Evolutionary conservation across 2,329 filamentous ascomycete species (phyloP), one percentile per base, ranked within the genome.

Genomic region (Xylariales sp.): DNA sequence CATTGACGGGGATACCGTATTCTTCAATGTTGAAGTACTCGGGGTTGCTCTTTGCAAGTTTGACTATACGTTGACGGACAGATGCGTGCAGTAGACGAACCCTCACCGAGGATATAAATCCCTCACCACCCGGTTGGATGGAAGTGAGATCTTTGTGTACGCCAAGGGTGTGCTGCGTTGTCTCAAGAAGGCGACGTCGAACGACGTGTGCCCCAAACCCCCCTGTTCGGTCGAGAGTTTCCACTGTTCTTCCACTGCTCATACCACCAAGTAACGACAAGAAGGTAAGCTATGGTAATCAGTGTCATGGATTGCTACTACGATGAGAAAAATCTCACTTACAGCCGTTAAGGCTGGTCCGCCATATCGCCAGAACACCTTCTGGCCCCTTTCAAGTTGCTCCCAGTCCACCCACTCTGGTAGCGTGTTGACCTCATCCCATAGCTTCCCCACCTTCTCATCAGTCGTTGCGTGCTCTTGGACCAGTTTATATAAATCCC

Each of bases 391-490:
- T 45, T 73, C 69, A 42, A 91, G 82, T 55, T 88, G 84, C 2
- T 74, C 74, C 85, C 84, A 90, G 56, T 89, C 79, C 3, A 90
- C 86, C 84, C 85, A 90, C 1, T 75, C 68, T 0, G 86, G 86
- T 4, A 88, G 62, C 0, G 73, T 80, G 43, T 79, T 82, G 42
- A 85, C 69, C 54, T 88, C 70, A 0, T 62, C 58, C 86, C 85
- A 90, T 7, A 91, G 64, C 40, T 73, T 52, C 2, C 55, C 52
- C 3, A 76, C 63, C 28, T 76, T 73, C 18, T 73, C 64, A 51
- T 90, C 76, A 5, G 69, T 65, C 2, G 63, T 57, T 8, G 71
- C 67, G 57, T 88, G 69, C 5, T 82, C 70, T 51, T 69, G 63
- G 1, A 91, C 62, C 7, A 88, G 60, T 9, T 65, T 66, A 54